phyloP scores from a whole-genome alignment of 2,329 filamentous ascomycete genomes.

The Pseudofabraea citricarpa region DNA sequence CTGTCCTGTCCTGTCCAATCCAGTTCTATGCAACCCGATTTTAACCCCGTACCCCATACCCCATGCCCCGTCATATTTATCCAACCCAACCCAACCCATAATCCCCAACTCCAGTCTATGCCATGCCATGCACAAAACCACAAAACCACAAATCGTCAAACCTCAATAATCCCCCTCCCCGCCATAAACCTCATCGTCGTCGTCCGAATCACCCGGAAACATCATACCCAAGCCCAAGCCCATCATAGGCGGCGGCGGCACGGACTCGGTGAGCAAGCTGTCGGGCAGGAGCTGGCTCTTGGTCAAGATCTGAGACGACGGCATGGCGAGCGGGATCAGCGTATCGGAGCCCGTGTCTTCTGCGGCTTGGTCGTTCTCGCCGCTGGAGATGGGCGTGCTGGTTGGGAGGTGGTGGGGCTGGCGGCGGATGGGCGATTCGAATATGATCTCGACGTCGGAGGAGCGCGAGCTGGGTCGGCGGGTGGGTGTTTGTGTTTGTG shows the following conservation, averaged over 20 bases:
- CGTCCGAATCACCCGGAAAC: slow-evolving; percentile 39
- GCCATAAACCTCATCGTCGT: slow-evolving; percentile 25
- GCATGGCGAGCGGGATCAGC: slow-evolving; percentile 19
- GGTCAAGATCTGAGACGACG: slow-evolving; percentile 36
- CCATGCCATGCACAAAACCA: no score
- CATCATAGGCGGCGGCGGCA: slow-evolving; percentile 34
- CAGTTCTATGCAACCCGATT: no score
- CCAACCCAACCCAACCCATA: no score
- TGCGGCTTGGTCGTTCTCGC: not conserved
- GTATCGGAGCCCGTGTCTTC: slow-evolving; percentile 5
- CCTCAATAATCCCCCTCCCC: not conserved
- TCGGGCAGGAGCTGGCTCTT: slow-evolving; percentile 50
- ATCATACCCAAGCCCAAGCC: no score
- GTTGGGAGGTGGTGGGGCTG: slow-evolving; percentile 10
- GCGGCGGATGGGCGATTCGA: slow-evolving; percentile 21
- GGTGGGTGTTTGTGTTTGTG: slow-evolving; percentile 5
- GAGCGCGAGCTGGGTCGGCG: not conserved
- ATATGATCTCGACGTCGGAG: slow-evolving; percentile 15
- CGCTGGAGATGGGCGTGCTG: slow-evolving; percentile 14
- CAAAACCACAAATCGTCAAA: no score
- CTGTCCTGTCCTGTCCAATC: no score
- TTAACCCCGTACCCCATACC: no score
- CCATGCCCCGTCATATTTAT: no score
- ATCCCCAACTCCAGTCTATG: no score
- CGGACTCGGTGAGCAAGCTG: slow-evolving; percentile 36